Evolutionary conservation across 495 filamentous ascomycete species (phyloP), one percentile per base, ranked within the genome.

Genomic region (Xylaria scruposa): DNA sequence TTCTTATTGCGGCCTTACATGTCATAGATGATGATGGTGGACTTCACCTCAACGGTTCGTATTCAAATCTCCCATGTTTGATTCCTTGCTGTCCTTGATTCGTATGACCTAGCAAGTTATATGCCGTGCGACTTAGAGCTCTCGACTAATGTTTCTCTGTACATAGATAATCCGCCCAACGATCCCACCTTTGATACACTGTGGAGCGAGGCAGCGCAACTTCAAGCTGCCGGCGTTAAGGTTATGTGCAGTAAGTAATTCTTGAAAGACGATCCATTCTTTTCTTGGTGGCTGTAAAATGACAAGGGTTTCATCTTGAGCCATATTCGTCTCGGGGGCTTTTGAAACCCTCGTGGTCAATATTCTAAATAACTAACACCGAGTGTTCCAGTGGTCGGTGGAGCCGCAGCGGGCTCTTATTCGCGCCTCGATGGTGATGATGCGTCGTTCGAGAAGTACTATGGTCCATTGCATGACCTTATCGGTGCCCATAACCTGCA

Each of bases 1-100:
- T 94, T 42, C 92, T 94, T 65, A 77, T 97, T 66, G 92, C 90
- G 38, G 91, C 93, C 9, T 85, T 96, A 64, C 93, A 96, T 78
- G 81, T 96, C 75, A 91, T 91, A 70, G 86, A 93, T 78, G 80
- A 83, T 26, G 74, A 83, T 26, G 83, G 86, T 44, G 82, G 81
- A 17, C 86, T 94, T 75, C 90, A 88, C n/a, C 87, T 94, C 62
- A 97, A 97, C 76, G 88, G 29, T 59, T 26, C 31, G 47, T 54
- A 54, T 29, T 29, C 3, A 54, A 24, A 9, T n/a, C n/a, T 51
- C n/a, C 47, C n/a, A 7, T 51, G 47, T n/a, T 8, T 24, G 47
- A 51, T 51, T 0, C 47, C 47, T 12, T 9, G 10, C 3, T 24
- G 2, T 21, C 47, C n/a, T 9, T 24, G 17, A 24, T 19, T 46